Base-by-base conservation (phyloP, 331 rosid genomes). In the Phaseolus coccineus region DNA sequence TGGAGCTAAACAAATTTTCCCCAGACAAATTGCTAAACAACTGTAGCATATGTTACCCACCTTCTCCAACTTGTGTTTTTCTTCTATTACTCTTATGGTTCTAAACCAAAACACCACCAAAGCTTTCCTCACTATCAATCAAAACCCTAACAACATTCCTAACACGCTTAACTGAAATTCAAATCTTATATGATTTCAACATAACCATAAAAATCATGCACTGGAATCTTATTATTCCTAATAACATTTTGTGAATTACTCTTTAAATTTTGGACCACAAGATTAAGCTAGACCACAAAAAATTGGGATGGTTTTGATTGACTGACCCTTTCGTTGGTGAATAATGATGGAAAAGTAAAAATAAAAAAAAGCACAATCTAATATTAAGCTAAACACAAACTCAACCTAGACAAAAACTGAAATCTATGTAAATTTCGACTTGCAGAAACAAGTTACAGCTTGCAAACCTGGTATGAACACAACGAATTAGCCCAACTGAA, bases 11-110 rank as follows among this genome's bases (percentile, higher is more conserved):
- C 81, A 69, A 61, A 12, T 80, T 90, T 81, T 89, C 96, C 78
- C 87, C 87, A 73, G 91, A 86, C 72, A 91, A 78, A 82, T 75
- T 80, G 50, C 93, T 87, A 40, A 91, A 48, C 69, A 88, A 87
- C 63, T 88, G 87, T 64, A 90, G 84, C 77, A 95, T n/a, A n/a
- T 85, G 94, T 19, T 19, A 19, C 22, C 22, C 22, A 19, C 22
- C 22, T 19, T 19, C 22, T 19, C 22, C 22, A 19, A 19, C 22
- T 19, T 19, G 22, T 19, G 22, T 19, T 19, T 19, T 19, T 19
- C 22, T 19, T 19, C 0, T 19, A 19, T 19, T 19, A 19, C 22
- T 19, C 22, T 19, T 19, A 19, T 19, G 22, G 22, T 19, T 19
- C 22, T 19, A 19, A 19, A 19, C 22, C 22, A 19, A 19, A 19